These are phyloP conservation scores for Laguncularia racemosa DNA, from an alignment of 345 rosid genomes.

Conservation along the genomic window DNA sequence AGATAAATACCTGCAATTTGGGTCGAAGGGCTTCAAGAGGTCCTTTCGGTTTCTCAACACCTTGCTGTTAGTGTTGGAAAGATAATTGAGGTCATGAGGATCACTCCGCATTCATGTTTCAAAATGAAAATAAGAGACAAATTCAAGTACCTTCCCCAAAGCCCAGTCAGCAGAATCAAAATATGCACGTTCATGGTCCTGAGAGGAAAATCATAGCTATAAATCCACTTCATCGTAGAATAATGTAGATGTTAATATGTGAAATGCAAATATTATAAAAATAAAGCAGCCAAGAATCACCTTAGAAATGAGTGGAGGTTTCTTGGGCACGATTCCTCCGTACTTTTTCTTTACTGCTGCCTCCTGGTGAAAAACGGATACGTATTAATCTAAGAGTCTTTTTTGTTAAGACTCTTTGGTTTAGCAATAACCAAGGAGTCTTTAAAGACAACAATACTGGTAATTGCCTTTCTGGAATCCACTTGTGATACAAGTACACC, in stretches of 20 bases:
- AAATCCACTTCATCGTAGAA: constrained; percentile 6
- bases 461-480: too few species aligned
- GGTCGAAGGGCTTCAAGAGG: constrained; percentile 99
- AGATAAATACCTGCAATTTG: constrained; percentile 66
- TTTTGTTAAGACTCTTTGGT: too few species aligned
- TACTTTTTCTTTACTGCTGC: constrained; percentile 72
- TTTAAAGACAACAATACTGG: too few species aligned
- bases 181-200: constrained; percentile 98
- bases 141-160: constrained; percentile 76
- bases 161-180: constrained; percentile 99
- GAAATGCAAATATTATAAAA: not conserved
- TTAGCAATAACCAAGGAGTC: too few species aligned
- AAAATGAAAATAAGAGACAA: not conserved
- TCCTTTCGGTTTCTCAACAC: constrained; percentile 95
- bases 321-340: constrained; percentile 94
- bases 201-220: constrained; percentile 14
- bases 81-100: not conserved
- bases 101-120: constrained; percentile 3
- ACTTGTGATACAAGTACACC: too few species aligned
- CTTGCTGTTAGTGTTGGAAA: constrained; percentile 59
- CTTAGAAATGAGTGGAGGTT: constrained; percentile 99
- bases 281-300: constrained; percentile 20
- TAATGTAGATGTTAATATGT: not conserved
- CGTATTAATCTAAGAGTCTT: constrained; percentile 4
- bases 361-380: constrained; percentile 38